phyloP scores from a whole-genome alignment of 441 rosid genomes.

The Erodium texanum region DNA sequence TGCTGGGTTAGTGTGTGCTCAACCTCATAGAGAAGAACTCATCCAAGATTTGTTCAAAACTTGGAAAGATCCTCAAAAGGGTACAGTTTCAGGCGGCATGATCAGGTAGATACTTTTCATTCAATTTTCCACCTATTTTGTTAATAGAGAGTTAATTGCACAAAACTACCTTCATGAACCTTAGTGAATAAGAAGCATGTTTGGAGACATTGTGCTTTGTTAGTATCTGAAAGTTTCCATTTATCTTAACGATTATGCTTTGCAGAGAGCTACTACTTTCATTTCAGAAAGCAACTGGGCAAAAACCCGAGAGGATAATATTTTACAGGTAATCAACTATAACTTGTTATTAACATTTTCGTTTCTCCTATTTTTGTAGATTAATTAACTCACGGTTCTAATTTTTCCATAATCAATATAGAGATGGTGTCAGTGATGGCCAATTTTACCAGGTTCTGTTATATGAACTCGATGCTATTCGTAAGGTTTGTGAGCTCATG shows the following conservation, averaged over 20 bases:
- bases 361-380: too few species aligned
- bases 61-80: constrained; percentile 26
- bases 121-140: not conserved
- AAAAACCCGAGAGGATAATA: constrained; percentile 55
- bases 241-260: not conserved
- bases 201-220: too few species aligned
- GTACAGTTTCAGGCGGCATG: constrained; percentile 38
- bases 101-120: constrained; percentile 34
- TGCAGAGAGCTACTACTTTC: constrained; percentile 51
- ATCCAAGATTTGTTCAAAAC: constrained; percentile 44
- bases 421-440: constrained; percentile 87
- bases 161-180: too few species aligned
- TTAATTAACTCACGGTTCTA: too few species aligned
- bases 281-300: constrained; percentile 34
- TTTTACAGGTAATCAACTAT: constrained; percentile 47
- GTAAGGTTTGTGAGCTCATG: constrained; percentile 30
- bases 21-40: constrained; percentile 47
- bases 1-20: constrained; percentile 54
- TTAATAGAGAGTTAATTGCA: too few species aligned
- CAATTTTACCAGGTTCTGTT: constrained; percentile 59
- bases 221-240: not conserved
- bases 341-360: too few species aligned
- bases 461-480: constrained; percentile 51
- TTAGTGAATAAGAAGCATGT: not conserved
- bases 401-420: constrained; percentile 19